Evolutionary conservation across 78 protist species (phyloP), one percentile per base, ranked within the genome.

Genomic region (Isochrysis galbana): DNA sequence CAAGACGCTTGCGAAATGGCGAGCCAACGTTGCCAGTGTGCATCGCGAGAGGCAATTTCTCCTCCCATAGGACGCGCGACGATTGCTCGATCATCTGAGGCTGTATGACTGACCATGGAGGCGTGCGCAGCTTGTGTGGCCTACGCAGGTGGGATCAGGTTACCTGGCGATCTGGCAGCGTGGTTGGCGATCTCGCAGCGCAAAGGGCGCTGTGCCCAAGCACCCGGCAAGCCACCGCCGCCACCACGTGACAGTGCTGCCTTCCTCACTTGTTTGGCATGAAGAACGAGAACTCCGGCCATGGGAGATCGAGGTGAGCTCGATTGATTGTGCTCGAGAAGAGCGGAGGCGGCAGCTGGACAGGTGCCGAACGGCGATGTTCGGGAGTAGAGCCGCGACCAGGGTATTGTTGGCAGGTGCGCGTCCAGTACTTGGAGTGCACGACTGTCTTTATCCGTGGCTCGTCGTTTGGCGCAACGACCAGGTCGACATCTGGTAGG

Each of bases 11-110:
- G 39, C 80, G 80, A 22, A 34, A 70, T 3, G 80, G 80, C 41
- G 80, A 70, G 80, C 80, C 80, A 23, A 70, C 80, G 41, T 70
- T 70, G 14, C 80, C 80, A 2, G 80, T 70, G 80, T 70, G 80
- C 80, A 70, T 70, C 34, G 80, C 80, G 42, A 70, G 80, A 36
- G 29, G 44, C 45, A 70, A 0, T 17, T 70, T 70, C 45, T 70
- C 80, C 80, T 70, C 80, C 80, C 80, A 70, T 2, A 17, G 41
- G 42, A 70, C 80, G 39, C 80, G 19, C 42, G 34, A 36, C n/a
- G n/a, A 19, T 41, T 70, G 42, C 17, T 17, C 29, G 29, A 70
- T 36, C 36, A 70, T 70, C 80, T 29, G n/a, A 14, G 80, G 29
- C 61, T 51, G 61, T 19, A 7, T 51, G 29, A 51, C 14, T 51